phyloP scores from a whole-genome alignment of 768 basidiomycete genomes.

The Auriscalpium vulgare region DNA sequence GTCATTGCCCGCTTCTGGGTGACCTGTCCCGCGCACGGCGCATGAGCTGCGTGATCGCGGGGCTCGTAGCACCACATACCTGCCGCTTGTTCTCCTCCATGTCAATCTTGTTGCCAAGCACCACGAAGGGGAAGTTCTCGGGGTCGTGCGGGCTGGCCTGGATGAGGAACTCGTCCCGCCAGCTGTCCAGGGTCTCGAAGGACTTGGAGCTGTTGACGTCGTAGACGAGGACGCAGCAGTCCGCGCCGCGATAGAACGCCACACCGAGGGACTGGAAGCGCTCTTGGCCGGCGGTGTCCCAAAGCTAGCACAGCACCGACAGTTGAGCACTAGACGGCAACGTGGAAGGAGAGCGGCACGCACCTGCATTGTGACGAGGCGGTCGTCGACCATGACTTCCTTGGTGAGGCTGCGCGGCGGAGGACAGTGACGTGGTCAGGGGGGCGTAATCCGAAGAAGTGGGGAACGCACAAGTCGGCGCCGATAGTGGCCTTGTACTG shows the following conservation, averaged over 20 bases:
- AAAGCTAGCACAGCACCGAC: slow-evolving; percentile 51
- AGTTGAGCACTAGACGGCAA: not conserved
- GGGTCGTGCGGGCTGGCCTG: slow-evolving; percentile 98
- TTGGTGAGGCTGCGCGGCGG: slow-evolving; percentile 68
- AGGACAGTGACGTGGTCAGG: not conserved
- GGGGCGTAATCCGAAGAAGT: slow-evolving; percentile 17
- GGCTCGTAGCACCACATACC: slow-evolving; percentile 35
- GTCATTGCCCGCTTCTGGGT: slow-evolving; percentile 99
- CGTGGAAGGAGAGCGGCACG: slow-evolving; percentile 14
- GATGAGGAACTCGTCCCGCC: slow-evolving; percentile 99
- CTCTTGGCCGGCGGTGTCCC: slow-evolving; percentile 99
- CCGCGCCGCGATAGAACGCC: slow-evolving; percentile 97
- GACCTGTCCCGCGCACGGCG: slow-evolving; percentile 44
- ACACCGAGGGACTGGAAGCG: slow-evolving; percentile 99
- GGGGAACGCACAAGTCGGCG: slow-evolving; percentile 77
- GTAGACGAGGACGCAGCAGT: slow-evolving; percentile 98
- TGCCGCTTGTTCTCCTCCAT: slow-evolving; percentile 98
- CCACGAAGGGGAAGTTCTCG: slow-evolving; percentile 99
- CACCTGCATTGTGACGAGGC: slow-evolving; percentile 98
- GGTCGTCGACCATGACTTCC: slow-evolving; percentile 98
- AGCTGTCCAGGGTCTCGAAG: slow-evolving; percentile 97
- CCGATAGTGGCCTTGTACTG: slow-evolving; percentile 99
- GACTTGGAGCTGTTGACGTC: slow-evolving; percentile 99
- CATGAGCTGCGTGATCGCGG: not conserved
- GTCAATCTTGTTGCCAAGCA: slow-evolving; percentile 99